Base-by-base conservation (phyloP, 139 green algal genomes). In the Tetraselmis striata region DNA sequence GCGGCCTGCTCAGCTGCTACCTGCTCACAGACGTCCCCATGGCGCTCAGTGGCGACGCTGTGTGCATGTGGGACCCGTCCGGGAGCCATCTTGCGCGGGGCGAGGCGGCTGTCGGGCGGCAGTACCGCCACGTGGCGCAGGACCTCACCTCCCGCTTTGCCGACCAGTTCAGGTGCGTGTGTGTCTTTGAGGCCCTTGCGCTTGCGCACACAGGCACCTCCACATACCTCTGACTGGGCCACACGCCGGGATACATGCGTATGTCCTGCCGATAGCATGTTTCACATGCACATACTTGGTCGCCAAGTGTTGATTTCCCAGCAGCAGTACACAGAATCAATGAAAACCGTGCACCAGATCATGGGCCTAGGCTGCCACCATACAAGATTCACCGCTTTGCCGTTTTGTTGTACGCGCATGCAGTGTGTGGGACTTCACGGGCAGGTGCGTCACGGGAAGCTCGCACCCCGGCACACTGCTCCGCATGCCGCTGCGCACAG, bases 61-160 rank as follows among this genome's bases (percentile, higher is more conserved):
- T 92, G 25, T 89, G 86, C 80, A 86, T 94, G 78, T 95, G 90
- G 75, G 92, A 95, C 84, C 92, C 92, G 27, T 85, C 83, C 18
- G 92, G 92, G 0, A 76, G 76, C 2, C 31, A 81, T 28, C 85
- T 93, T 0, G 84, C 82, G 5, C 81, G 79, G 77, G 79, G 58
- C 29, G 80, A 45, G 28, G 1, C 74, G 31, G 78, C 80, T 27
- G 23, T 84, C 28, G 58, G 77, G 11, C 59, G 32, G 28, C 84
- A 87, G 85, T 92, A 91, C 87, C 59, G 76, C 29, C 83, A 87
- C 59, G 85, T 82, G 22, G 85, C 77, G 58, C 81, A 82, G 0
- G 81, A 91, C 83, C 81, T 93, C 31, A 67, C 82, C 18, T 28
- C 31, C 23, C 85, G 82, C 22, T 95, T 94, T 67, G 24, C 82